These are phyloP conservation scores for Botrytis squamosa DNA, from an alignment of 2,329 filamentous ascomycete genomes.

Conservation along the genomic window DNA sequence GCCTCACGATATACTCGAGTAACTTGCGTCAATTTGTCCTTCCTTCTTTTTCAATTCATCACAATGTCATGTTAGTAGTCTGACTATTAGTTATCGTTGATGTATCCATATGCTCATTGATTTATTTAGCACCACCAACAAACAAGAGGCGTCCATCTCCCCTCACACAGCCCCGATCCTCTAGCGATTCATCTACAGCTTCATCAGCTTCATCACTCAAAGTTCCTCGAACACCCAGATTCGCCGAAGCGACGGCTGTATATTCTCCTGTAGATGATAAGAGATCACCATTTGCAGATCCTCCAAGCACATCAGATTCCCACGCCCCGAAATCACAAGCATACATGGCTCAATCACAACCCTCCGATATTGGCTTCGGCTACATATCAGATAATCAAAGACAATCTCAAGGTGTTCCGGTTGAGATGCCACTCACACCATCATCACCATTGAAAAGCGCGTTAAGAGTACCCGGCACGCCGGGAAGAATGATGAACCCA, in stretches of 20 bases:
- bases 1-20: conserved; percentile 17
- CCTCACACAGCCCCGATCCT: conserved; percentile 40
- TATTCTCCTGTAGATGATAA: conserved; percentile 68
- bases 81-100: background rate
- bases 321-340: conserved; percentile 40
- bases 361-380: conserved; percentile 88
- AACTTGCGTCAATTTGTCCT: conserved; percentile 23
- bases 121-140: conserved; percentile 25
- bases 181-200: conserved; percentile 43
- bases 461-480: conserved; percentile 81
- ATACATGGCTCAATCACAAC: conserved; percentile 63
- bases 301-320: conserved; percentile 46
- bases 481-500: conserved; percentile 72
- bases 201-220: conserved; percentile 51
- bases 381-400: conserved; percentile 66
- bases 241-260: conserved; percentile 77
- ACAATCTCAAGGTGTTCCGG: conserved; percentile 45
- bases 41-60: conserved; percentile 23
- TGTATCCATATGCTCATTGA: conserved; percentile 16
- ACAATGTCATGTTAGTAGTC: conserved; percentile 34
- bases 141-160: conserved; percentile 36
- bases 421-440: conserved; percentile 65
- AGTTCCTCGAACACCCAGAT: conserved; percentile 71
- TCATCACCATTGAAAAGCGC: conserved; percentile 85
- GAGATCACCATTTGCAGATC: conserved; percentile 58